Conservation (phyloP, 208 protist species). For the Leishmania major region DNA sequence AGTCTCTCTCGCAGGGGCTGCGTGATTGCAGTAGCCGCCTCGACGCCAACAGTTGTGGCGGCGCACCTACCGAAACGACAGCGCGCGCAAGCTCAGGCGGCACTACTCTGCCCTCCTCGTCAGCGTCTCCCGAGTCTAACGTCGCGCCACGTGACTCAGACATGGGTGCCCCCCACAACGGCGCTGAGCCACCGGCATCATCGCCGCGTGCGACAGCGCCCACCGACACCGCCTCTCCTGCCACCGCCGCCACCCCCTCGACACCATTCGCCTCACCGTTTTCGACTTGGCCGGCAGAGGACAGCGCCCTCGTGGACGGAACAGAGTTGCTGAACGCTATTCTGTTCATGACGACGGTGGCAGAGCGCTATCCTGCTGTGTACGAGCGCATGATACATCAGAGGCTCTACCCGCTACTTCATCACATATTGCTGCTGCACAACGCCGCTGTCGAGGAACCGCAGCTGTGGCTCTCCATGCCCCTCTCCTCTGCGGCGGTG, state of each 20-base stretch:
- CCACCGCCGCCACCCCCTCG: not conserved
- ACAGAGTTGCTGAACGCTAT: slow-evolving; percentile 51
- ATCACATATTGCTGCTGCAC: slow-evolving; percentile 32
- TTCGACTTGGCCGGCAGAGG: slow-evolving; percentile 10
- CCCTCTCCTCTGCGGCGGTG: slow-evolving; percentile 19
- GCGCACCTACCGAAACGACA: not conserved
- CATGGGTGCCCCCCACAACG: not conserved
- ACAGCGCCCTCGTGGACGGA: slow-evolving; percentile 24
- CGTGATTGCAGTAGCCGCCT: not conserved
- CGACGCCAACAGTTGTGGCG: not conserved
- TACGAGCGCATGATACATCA: slow-evolving; percentile 46
- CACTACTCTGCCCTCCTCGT: not conserved
- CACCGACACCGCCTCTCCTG: not conserved
- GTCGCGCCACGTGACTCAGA: not conserved
- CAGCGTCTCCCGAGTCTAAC: not conserved
- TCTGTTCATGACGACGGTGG: slow-evolving; percentile 53
- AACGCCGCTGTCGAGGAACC: slow-evolving; percentile 27
- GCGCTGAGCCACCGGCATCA: not conserved
- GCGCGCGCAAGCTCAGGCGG: not conserved
- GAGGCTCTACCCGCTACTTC: slow-evolving; percentile 59
- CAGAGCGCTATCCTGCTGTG: slow-evolving; percentile 32
- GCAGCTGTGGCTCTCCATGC: slow-evolving; percentile 18
- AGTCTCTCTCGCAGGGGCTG: slow-evolving; percentile 13
- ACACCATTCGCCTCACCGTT: not conserved
- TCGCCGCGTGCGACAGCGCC: slow-evolving; percentile 1